phyloP scores from a whole-genome alignment of 2,329 filamentous ascomycete genomes.

The Corniculantispora saksenae region DNA sequence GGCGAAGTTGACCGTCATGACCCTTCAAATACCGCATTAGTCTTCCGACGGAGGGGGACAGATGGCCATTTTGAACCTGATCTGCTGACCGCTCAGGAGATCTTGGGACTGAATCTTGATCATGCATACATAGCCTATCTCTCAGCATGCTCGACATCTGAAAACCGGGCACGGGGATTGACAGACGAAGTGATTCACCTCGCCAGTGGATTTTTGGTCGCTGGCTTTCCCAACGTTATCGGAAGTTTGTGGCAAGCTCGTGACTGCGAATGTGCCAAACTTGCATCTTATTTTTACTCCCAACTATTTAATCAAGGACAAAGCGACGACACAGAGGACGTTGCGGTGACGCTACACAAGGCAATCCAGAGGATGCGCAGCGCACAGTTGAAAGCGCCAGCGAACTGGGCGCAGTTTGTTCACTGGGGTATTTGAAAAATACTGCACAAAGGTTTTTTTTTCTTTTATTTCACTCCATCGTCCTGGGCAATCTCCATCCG shows the following conservation, averaged over 20 bases:
- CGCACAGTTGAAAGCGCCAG: background rate
- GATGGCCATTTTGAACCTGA: background rate
- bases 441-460: too few relatives aligned
- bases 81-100: background rate
- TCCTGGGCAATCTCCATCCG: too few relatives aligned
- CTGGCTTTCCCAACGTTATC: conserved; percentile 36
- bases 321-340: background rate
- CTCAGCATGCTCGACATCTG: conserved; percentile 39
- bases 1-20: conserved; percentile 20
- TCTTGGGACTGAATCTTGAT: conserved; percentile 17
- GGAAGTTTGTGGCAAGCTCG: conserved; percentile 33
- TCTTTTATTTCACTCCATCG: too few relatives aligned
- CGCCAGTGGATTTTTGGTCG: conserved; percentile 37
- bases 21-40: conserved; percentile 26
- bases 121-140: conserved; percentile 34
- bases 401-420: conserved; percentile 11
- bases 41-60: conserved; percentile 22
- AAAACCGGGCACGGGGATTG: conserved; percentile 26
- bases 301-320: background rate
- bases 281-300: conserved; percentile 20
- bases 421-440: conserved; percentile 3
- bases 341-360: background rate
- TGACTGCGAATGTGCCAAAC: conserved; percentile 27
- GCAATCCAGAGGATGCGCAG: background rate
- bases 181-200: conserved; percentile 37